Conservation (phyloP, 495 filamentous ascomycete species). For the Talaromyces ruber region DNA sequence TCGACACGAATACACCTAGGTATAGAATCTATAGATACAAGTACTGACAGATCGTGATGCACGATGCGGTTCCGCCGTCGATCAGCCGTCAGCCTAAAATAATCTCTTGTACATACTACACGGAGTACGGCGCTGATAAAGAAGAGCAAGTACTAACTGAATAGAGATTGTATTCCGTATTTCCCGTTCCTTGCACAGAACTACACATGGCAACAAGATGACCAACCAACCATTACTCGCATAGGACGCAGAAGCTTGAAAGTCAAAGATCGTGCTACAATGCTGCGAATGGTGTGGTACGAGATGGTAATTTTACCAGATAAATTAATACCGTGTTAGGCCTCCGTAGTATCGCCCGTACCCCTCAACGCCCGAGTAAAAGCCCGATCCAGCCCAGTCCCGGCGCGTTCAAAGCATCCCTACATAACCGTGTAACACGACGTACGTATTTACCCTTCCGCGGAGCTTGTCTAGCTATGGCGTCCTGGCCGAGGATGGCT, state of each 20-base stretch:
- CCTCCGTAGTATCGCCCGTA: not conserved
- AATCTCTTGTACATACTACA: not conserved
- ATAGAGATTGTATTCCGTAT: not conserved
- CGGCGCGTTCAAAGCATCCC: not conserved
- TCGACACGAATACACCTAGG: not conserved
- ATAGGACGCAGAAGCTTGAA: not conserved
- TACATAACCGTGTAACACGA: not conserved
- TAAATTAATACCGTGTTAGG: not conserved
- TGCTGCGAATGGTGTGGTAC: not conserved
- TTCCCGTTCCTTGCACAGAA: not conserved
- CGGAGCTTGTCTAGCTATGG: not conserved
- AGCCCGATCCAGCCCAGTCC: conserved; percentile 1
- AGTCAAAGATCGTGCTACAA: not conserved
- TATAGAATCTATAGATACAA: not conserved
- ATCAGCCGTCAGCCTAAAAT: conserved; percentile 3
- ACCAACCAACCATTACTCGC: not conserved
- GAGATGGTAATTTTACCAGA: not conserved
- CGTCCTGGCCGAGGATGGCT: not conserved
- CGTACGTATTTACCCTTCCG: not conserved
- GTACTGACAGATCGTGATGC: not conserved
- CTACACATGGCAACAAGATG: not conserved
- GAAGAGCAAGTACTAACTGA: not conserved
- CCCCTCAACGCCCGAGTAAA: not conserved
- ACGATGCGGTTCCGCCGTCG: conserved; percentile 1
- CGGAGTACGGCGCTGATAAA: not conserved